Conservation (phyloP, 2,329 filamentous ascomycete species). For the Chaetothyriales sp. region DNA sequence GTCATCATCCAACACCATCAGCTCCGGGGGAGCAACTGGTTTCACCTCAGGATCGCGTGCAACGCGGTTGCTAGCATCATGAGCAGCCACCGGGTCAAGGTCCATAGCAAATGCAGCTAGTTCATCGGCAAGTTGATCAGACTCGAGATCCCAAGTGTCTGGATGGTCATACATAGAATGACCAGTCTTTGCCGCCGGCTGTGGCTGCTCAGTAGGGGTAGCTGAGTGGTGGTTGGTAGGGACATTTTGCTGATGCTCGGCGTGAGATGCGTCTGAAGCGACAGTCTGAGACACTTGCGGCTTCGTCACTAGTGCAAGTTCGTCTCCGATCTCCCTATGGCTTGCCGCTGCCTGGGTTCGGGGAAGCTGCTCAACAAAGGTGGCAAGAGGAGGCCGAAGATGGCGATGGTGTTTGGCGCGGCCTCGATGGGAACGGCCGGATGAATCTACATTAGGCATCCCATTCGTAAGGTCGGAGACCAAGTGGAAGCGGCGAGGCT, state of each 20-base stretch:
- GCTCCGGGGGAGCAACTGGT: neutral
- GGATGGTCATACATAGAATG: slow-evolving; percentile 25
- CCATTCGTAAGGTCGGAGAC: neutral
- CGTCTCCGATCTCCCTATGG: neutral
- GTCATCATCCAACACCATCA: slow-evolving; percentile 27
- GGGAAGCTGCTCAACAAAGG: slow-evolving; percentile 15
- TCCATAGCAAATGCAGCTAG: slow-evolving; percentile 31
- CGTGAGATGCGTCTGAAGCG: neutral
- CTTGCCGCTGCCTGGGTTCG: slow-evolving; percentile 5
- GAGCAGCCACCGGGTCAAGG: slow-evolving; percentile 21
- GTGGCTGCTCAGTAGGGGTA: slow-evolving; percentile 18
- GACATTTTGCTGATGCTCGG: slow-evolving; percentile 2
- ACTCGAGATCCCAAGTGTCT: slow-evolving; percentile 30
- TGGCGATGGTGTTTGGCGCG: slow-evolving; percentile 1
- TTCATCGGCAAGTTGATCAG: slow-evolving; percentile 29
- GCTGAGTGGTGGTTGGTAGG: slow-evolving; percentile 24
- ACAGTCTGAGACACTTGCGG: neutral
- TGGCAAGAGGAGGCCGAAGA: slow-evolving; percentile 15
- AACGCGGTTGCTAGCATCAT: neutral
- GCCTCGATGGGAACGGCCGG: slow-evolving; percentile 1
- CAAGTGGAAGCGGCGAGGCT: neutral
- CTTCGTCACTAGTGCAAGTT: slow-evolving; percentile 6
- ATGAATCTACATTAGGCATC: neutral
- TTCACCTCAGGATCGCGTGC: neutral
- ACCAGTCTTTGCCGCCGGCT: slow-evolving; percentile 17